A percentile compares a stretch with the other conserved stretches of the same genome.
Evolutionary conservation across 768 basidiomycete genomes (phyloP).

Genomic region (Boletus bicolor): DNA sequence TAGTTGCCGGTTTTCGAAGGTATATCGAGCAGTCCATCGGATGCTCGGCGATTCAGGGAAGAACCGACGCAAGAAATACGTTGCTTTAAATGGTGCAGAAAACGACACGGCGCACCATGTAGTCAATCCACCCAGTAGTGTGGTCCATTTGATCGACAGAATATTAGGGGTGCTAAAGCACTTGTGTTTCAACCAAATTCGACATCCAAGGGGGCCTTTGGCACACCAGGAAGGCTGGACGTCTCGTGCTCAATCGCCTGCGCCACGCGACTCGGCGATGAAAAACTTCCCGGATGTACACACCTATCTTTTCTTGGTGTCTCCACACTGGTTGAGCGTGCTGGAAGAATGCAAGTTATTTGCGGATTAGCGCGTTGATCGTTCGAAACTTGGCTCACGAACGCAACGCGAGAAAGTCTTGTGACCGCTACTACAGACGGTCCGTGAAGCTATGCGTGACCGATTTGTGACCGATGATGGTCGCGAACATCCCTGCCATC

Average conservation of each 20-base stretch:
- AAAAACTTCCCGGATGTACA: background rate
- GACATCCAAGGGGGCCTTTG: background rate
- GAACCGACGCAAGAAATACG: background rate
- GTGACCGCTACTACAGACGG: background rate
- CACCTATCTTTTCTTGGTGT: background rate
- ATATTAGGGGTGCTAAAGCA: background rate
- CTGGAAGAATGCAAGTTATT: background rate
- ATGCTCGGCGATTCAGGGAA: background rate
- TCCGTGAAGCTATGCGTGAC: background rate
- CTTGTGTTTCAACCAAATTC: background rate
- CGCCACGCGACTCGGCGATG: background rate
- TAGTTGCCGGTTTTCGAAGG: background rate
- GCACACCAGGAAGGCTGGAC: background rate
- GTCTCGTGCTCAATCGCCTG: too few relatives aligned
- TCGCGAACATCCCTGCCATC: too few relatives aligned
- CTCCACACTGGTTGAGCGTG: background rate
- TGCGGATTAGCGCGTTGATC: background rate
- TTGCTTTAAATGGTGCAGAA: background rate
- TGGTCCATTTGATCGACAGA: background rate
- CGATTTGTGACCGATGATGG: background rate
- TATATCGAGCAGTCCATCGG: background rate
- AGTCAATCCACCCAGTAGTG: too few relatives aligned
- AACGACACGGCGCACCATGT: background rate
- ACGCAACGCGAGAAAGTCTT: background rate
- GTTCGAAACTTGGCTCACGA: background rate